Evolutionary conservation across 2,329 filamentous ascomycete genomes (phyloP).

Genomic region (Botrytis paeoniae): DNA sequence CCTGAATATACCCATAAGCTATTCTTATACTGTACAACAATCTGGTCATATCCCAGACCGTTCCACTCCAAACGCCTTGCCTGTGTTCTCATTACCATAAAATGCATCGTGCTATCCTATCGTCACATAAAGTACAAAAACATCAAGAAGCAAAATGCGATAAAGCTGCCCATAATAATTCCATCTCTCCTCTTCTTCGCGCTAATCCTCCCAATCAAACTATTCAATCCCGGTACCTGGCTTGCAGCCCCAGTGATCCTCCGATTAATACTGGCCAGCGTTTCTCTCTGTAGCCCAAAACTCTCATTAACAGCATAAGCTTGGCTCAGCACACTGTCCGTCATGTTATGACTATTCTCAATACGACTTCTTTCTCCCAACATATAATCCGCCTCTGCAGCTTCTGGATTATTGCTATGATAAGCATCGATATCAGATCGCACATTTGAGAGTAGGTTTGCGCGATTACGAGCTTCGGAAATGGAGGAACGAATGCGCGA

Average conservation of each 20-base stretch:
- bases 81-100: conserved; percentile 24
- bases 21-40: conserved; percentile 34
- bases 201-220: conserved; percentile 86
- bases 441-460: conserved; percentile 87
- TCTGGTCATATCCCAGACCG: conserved; percentile 15
- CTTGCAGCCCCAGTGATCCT: conserved; percentile 86
- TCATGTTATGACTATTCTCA: conserved; percentile 85
- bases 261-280: conserved; percentile 81
- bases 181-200: conserved; percentile 93
- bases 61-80: conserved; percentile 15
- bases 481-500: conserved; percentile 70
- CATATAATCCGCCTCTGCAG: conserved; percentile 95
- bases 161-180: conserved; percentile 86
- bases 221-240: conserved; percentile 90
- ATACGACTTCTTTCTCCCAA: conserved; percentile 81
- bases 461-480: conserved; percentile 74
- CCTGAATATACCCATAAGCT: conserved; percentile 30
- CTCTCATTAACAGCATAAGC: conserved; percentile 95
- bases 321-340: conserved; percentile 87
- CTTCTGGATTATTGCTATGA: conserved; percentile 74
- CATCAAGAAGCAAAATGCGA: conserved; percentile 86
- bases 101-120: conserved; percentile 19
- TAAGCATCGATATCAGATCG: conserved; percentile 90
- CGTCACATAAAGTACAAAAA: conserved; percentile 73
- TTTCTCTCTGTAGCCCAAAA: conserved; percentile 84